Evolutionary conservation across 768 basidiomycete genomes (phyloP).

Genomic region (Mycena leptocephala): DNA sequence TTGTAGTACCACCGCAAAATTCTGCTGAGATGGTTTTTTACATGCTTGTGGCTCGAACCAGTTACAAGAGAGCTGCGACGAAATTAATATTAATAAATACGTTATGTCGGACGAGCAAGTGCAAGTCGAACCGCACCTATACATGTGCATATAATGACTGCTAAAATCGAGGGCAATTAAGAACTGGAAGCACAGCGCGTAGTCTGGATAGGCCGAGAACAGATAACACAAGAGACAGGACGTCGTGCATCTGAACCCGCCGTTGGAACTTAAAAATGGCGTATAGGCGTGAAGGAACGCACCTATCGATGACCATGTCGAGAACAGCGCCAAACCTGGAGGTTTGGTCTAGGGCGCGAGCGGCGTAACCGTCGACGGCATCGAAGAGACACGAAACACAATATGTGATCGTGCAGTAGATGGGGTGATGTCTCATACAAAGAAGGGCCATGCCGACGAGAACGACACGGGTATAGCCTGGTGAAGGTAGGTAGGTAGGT

Average conservation of each 20-base stretch:
- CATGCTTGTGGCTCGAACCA: slow-evolving; percentile 94
- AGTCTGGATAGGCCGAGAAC: slow-evolving; percentile 90
- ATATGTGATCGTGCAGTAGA: slow-evolving; percentile 93
- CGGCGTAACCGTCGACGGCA: slow-evolving; percentile 95
- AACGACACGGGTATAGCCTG: slow-evolving; percentile 94
- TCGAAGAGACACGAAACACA: slow-evolving; percentile 93
- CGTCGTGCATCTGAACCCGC: slow-evolving; percentile 91
- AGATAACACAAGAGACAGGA: slow-evolving; percentile 96
- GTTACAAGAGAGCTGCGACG: slow-evolving; percentile 89
- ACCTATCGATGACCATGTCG: slow-evolving; percentile 99
- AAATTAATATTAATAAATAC: slow-evolving; percentile 32
- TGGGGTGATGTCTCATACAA: slow-evolving; percentile 96
- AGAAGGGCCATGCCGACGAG: slow-evolving; percentile 91
- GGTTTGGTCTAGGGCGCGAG: slow-evolving; percentile 89
- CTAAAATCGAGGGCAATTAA: slow-evolving; percentile 98
- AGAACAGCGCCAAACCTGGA: slow-evolving; percentile 98
- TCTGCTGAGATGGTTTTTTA: slow-evolving; percentile 92
- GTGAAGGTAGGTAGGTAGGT: too few relatives aligned
- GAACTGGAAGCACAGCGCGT: slow-evolving; percentile 91
- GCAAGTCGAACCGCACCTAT: slow-evolving; percentile 83
- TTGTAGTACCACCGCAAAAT: slow-evolving; percentile 97
- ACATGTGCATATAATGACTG: slow-evolving; percentile 99
- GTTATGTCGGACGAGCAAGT: neutral
- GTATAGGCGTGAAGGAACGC: slow-evolving; percentile 42
- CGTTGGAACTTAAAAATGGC: slow-evolving; percentile 7